Base-by-base conservation (phyloP, 2,329 filamentous ascomycete species). In the Ceratocystis alfenasii region DNA sequence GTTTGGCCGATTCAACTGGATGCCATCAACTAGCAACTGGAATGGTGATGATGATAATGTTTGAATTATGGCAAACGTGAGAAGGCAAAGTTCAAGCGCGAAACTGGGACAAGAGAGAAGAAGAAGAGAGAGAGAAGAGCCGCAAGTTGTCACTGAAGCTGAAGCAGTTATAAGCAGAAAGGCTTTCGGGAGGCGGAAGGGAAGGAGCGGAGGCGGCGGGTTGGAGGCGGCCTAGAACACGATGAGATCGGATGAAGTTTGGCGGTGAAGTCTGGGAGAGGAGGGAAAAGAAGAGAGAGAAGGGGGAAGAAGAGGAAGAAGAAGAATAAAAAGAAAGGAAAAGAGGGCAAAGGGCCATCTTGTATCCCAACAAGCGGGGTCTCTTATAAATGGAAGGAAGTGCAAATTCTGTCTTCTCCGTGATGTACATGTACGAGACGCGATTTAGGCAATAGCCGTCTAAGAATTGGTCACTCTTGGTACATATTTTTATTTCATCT, bases 181-280 rank as follows among this genome's bases (percentile, higher is more conserved):
- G 41, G 41, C 60, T 48, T 28, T 45, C 41, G 33, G 41, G 28
- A 15, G 28, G 55, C 22, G 22, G 46, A 53, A 41, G 36, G 36
- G 36, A 41, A 41, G 36, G 36, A 41, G 36, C 36, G 36, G 48
- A 53, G 55, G 28, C 55, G 55, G 25, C n/a, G 59, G 7, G 28
- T 59, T 28, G 15, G 30, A 41, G 36, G 36, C 36, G 30, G 28
- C 55, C 55, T 22, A 8, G 55, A 44, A 10, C n/a, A 44, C 41
- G 59, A 28, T 62, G 59, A 62, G 44, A 33, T 53, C 62, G 20
- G 25, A 59, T 57, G 63, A 45, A 41, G 63, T 41, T 41, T 41
- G 63, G 62, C 62, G 28, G 12, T 36, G n/a, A 15, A 15, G 45
- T 28, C 36, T 41, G 36, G 12, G 36, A 25, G 48, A 53, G 25